Evolutionary conservation across 2,329 filamentous ascomycete genomes (phyloP).

Genomic region (Rhinocladiella similis): DNA sequence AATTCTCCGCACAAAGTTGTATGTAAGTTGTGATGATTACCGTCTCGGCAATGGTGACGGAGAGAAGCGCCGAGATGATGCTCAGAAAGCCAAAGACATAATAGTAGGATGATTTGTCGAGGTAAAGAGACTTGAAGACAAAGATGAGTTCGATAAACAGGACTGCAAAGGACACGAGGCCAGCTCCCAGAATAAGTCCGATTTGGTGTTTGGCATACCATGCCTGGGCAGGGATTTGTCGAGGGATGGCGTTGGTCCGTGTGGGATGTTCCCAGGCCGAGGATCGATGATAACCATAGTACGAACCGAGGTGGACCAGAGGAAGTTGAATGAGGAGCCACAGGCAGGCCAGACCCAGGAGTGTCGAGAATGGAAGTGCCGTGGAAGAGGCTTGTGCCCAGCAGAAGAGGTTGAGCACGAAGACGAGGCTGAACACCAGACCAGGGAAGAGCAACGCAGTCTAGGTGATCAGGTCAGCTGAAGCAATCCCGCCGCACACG

Average conservation of each 20-base stretch:
- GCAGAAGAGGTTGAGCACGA: constrained; percentile 83
- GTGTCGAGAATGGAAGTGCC: constrained; percentile 78
- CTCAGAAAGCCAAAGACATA: constrained; percentile 87
- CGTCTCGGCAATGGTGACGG: constrained; percentile 77
- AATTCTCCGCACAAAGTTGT: constrained; percentile 80
- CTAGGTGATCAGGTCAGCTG: constrained; percentile 29
- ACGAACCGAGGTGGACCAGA: constrained; percentile 77
- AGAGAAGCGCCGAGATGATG: constrained; percentile 69
- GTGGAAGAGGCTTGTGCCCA: constrained; percentile 89
- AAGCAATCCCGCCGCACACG: neutral
- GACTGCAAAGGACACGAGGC: constrained; percentile 79
- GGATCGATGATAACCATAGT: constrained; percentile 69
- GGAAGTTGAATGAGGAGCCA: constrained; percentile 87
- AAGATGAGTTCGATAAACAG: constrained; percentile 86
- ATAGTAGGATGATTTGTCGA: constrained; percentile 89
- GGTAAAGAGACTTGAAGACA: constrained; percentile 83
- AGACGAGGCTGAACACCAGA: constrained; percentile 70
- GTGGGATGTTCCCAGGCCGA: constrained; percentile 78
- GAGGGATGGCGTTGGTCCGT: constrained; percentile 68
- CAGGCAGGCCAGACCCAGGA: constrained; percentile 69
- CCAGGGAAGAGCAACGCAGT: constrained; percentile 80
- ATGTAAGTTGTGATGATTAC: constrained; percentile 81
- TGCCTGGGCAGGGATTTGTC: constrained; percentile 71
- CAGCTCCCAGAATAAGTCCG: constrained; percentile 62
- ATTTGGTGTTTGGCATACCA: constrained; percentile 73